phyloP scores from a whole-genome alignment of 257 asterid genomes.

The Scutellaria barbata region DNA sequence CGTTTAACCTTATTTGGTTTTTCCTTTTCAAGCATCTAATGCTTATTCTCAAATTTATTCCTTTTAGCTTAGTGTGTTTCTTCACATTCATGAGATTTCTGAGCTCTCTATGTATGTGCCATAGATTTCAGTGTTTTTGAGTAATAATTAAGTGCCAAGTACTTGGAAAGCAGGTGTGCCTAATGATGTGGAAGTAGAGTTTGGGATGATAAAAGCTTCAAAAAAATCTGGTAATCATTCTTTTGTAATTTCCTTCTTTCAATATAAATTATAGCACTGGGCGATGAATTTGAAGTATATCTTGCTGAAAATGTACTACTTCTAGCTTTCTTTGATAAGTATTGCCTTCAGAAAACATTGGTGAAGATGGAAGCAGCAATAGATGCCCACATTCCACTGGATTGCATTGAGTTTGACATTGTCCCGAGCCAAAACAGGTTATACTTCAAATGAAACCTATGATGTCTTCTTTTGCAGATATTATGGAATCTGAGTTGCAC shows the following conservation, averaged over 20 bases:
- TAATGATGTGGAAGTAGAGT: conserved; percentile 32
- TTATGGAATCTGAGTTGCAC: neutral
- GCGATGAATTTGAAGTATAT: conserved; percentile 17
- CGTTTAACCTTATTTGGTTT: neutral
- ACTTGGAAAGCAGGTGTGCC: conserved; percentile 34
- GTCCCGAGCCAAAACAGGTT: conserved; percentile 79
- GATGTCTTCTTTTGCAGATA: conserved; percentile 14
- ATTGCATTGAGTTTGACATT: conserved; percentile 74
- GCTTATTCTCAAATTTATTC: conserved; percentile 15
- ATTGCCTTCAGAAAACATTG: conserved; percentile 29
- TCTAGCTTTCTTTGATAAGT: conserved; percentile 38
- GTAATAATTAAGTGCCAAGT: conserved; percentile 22
- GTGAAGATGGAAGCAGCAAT: conserved; percentile 61
- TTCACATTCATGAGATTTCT: conserved; percentile 5
- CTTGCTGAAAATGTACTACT: neutral
- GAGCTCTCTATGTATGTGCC: neutral
- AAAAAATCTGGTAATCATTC: conserved; percentile 29
- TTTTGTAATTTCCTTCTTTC: conserved; percentile 10
- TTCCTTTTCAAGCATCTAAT: conserved; percentile 8
- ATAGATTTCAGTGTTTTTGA: conserved; percentile 15
- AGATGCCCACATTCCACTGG: conserved; percentile 54
- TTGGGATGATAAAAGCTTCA: conserved; percentile 29
- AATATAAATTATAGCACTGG: conserved; percentile 5
- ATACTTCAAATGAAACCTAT: conserved; percentile 18
- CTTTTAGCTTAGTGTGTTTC: neutral